These are phyloP conservation scores for Myriosclerotinia duriaeana DNA, from an alignment of 2,329 filamentous ascomycete genomes.

Conservation along the genomic window DNA sequence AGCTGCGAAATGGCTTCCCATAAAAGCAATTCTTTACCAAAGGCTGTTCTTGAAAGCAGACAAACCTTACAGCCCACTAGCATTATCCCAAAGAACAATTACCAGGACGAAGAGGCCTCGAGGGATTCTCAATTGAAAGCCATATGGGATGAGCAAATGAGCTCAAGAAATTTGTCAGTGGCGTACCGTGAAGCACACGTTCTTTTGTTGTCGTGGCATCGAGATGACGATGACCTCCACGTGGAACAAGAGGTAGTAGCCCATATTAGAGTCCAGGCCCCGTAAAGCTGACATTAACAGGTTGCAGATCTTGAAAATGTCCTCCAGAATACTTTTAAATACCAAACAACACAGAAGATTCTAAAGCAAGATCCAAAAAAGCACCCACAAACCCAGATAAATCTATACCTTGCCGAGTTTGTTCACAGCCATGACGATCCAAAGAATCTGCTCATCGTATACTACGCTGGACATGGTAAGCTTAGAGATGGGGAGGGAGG, in stretches of 20 bases:
- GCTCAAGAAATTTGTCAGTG: not conserved
- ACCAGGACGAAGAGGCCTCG: constrained; percentile 16
- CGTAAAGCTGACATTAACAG: not conserved
- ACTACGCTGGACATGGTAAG: constrained; percentile 19
- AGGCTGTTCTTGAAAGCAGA: not conserved
- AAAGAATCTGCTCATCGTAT: constrained; percentile 6
- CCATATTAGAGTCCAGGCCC: too few relatives aligned
- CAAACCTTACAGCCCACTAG: too few relatives aligned
- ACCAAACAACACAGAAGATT: constrained; percentile 6
- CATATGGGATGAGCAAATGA: constrained; percentile 2
- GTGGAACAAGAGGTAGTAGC: constrained; percentile 10
- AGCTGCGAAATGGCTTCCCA: not conserved
- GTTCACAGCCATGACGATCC: not conserved
- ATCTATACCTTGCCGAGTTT: not conserved
- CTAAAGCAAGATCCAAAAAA: not conserved
- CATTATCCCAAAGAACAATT: not conserved
- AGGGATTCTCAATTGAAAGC: constrained; percentile 5
- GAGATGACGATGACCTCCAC: constrained; percentile 13
- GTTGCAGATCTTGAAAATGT: constrained; percentile 5
- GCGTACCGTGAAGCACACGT: constrained; percentile 4
- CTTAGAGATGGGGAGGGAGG: not conserved
- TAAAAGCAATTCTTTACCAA: not conserved
- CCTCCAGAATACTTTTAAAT: constrained; percentile 3
- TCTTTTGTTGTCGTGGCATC: constrained; percentile 18
- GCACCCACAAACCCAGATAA: constrained; percentile 1